Evolutionary conservation across 169 alveolate species (phyloP).

Genomic region (Cryptosporidium sp.): DNA sequence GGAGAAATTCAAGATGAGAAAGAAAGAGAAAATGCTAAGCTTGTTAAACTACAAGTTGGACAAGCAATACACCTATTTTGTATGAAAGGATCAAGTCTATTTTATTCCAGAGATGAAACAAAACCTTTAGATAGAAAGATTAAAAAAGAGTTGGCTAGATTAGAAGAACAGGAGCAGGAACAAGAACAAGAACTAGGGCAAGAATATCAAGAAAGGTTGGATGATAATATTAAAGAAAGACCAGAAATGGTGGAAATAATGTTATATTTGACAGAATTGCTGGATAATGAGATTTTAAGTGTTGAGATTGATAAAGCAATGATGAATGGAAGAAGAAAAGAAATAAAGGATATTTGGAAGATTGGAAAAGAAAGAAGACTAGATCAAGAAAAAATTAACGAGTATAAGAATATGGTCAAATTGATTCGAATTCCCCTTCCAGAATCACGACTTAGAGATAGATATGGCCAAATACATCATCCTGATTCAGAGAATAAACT

Average conservation of each 20-base stretch:
- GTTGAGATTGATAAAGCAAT: neutral
- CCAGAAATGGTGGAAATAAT: neutral
- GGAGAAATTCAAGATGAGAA: neutral
- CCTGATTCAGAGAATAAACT: conserved; percentile 16
- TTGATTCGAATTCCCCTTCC: conserved; percentile 25
- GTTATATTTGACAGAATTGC: conserved; percentile 10
- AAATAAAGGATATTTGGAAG: neutral
- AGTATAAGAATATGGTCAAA: neutral
- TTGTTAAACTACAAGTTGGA: neutral
- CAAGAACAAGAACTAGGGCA: neutral
- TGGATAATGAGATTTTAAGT: neutral
- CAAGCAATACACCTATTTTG: conserved; percentile 59
- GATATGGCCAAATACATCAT: conserved; percentile 25
- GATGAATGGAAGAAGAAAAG: neutral
- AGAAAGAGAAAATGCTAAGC: neutral
- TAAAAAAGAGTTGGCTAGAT: neutral
- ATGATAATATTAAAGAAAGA: neutral
- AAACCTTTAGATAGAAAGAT: neutral
- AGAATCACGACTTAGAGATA: conserved; percentile 55
- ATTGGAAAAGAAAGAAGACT: conserved; percentile 2
- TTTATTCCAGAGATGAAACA: conserved; percentile 22
- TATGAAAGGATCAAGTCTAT: neutral
- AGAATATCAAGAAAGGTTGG: too few relatives aligned
- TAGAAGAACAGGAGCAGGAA: neutral
- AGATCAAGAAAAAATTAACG: neutral